Base-by-base conservation (phyloP, 768 basidiomycete genomes). In the Chalciporus pseudorubinellus region DNA sequence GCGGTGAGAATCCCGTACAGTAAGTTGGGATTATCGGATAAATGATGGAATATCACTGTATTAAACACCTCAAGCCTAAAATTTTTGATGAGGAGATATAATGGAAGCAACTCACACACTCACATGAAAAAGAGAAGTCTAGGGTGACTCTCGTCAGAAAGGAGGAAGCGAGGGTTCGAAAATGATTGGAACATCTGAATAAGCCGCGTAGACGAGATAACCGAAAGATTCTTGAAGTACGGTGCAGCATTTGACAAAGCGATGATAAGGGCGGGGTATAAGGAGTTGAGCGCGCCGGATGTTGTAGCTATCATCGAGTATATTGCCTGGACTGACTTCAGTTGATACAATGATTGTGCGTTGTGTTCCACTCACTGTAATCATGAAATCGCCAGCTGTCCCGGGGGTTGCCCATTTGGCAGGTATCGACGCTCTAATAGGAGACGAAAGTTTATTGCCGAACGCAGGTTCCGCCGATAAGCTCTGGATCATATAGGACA, bases 81-180 rank as follows among this genome's bases (percentile, higher is more conserved):
- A 10, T 24, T 36, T 8, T 39, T 22, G 19, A 31, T 29, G 45
- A 46, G 41, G 11, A 40, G 22, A 31, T 41, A 33, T 21, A 14
- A 54, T 13, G 10, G 56, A 42, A 28, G 12, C 12, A 41, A 24
- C 6, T 18, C 11, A 41, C 28, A 22, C 22, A 68, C 82, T 54
- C 55, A 92, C 91, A 94, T 86, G 67, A 92, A 97, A 70, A 90
- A 98, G 28, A 98, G 77, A 26, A 98, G 72, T 54, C 97, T 74
- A 1, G 97, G 97, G 64, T 98, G 93, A 7, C 95, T 92, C 69
- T 98, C 97, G 56, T 98, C 97, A 3, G 90, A 85, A 18, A 99
- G 72, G 29, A 98, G 72, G 69, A 98, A 98, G 3, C 84, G 72
- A 0, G 97, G 91, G 52, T 87, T 91, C 6, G 92, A 86, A 65